Conservation (phyloP, 2,329 filamentous ascomycete species). For the Chaetomiaceae sp. region DNA sequence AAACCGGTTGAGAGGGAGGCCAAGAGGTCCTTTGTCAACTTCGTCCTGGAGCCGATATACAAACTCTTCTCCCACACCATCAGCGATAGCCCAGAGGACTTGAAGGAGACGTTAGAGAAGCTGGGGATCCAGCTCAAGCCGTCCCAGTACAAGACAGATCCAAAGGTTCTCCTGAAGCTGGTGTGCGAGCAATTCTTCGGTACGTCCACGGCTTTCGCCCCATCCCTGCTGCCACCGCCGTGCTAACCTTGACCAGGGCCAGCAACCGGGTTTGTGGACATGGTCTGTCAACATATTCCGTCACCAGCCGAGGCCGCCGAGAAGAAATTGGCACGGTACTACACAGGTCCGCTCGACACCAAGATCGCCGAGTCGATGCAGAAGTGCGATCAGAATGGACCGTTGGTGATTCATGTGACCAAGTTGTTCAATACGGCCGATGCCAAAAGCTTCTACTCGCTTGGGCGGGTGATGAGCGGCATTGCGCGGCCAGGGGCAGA, state of each 20-base stretch:
- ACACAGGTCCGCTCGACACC: slow-evolving; percentile 83
- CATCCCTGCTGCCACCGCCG: too few species aligned
- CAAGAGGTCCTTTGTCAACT: slow-evolving; percentile 86
- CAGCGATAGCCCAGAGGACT: slow-evolving; percentile 78
- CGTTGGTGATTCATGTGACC: slow-evolving; percentile 84
- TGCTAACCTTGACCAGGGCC: slow-evolving; percentile 46
- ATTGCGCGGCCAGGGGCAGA: slow-evolving; percentile 76
- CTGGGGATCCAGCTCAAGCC: slow-evolving; percentile 86
- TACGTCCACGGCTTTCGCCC: not conserved
- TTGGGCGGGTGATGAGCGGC: slow-evolving; percentile 89
- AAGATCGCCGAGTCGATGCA: slow-evolving; percentile 76
- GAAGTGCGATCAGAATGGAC: slow-evolving; percentile 81
- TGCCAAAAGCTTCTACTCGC: slow-evolving; percentile 84
- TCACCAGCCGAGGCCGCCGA: slow-evolving; percentile 76
- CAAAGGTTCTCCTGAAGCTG: slow-evolving; percentile 78
- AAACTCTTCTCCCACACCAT: slow-evolving; percentile 95
- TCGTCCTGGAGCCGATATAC: slow-evolving; percentile 94
- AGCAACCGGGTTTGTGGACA: slow-evolving; percentile 87
- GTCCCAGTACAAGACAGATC: slow-evolving; percentile 84
- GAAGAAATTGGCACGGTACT: slow-evolving; percentile 76
- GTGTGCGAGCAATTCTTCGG: slow-evolving; percentile 91
- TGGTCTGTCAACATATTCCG: slow-evolving; percentile 85
- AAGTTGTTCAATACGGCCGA: slow-evolving; percentile 90
- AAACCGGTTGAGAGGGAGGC: slow-evolving; percentile 77
- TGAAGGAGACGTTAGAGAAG: slow-evolving; percentile 71